A percentile compares a stretch with the other conserved stretches of the same genome.
These are phyloP conservation scores for Gloeophyllum trabeum DNA, from an alignment of 768 basidiomycete species.

Conservation along the genomic window DNA sequence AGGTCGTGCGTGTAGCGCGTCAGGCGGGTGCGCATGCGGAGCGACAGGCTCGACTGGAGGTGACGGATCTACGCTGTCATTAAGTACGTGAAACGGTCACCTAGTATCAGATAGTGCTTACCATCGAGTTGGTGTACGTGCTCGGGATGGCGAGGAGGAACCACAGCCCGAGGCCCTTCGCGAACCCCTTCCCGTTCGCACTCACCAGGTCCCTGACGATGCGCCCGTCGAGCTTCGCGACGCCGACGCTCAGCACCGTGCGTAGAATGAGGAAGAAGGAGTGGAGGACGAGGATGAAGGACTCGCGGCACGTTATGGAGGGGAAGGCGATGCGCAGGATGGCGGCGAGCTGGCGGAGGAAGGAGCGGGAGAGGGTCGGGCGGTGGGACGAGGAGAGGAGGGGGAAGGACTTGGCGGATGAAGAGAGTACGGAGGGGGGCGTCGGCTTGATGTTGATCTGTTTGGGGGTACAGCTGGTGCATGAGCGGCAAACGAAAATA, in stretches of 20 bases:
- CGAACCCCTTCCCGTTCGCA: constrained; percentile 76
- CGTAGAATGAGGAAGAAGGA: constrained; percentile 78
- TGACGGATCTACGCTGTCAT: constrained; percentile 56
- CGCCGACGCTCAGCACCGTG: constrained; percentile 80
- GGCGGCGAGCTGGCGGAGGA: constrained; percentile 62
- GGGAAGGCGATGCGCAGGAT: constrained; percentile 69
- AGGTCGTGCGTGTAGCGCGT: constrained; percentile 89
- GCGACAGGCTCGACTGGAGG: constrained; percentile 76
- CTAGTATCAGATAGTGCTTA: constrained; percentile 16
- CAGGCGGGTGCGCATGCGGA: constrained; percentile 74
- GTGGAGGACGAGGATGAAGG: constrained; percentile 63
- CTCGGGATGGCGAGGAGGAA: constrained; percentile 86
- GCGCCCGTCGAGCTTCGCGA: constrained; percentile 80
- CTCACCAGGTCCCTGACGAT: constrained; percentile 85
- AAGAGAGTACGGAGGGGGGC: constrained; percentile 31
- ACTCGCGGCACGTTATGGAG: constrained; percentile 53
- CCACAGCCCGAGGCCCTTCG: constrained; percentile 78
- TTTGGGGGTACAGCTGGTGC: background rate
- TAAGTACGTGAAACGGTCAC: background rate
- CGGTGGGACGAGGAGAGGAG: constrained; percentile 36
- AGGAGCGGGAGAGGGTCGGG: constrained; percentile 58
- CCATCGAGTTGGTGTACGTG: constrained; percentile 95
- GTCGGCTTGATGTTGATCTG: constrained; percentile 39
- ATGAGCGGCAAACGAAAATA: too few relatives aligned
- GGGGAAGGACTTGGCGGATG: constrained; percentile 53